phyloP scores from a whole-genome alignment of 2,329 filamentous ascomycete genomes.

The Seiridium cupressi region DNA sequence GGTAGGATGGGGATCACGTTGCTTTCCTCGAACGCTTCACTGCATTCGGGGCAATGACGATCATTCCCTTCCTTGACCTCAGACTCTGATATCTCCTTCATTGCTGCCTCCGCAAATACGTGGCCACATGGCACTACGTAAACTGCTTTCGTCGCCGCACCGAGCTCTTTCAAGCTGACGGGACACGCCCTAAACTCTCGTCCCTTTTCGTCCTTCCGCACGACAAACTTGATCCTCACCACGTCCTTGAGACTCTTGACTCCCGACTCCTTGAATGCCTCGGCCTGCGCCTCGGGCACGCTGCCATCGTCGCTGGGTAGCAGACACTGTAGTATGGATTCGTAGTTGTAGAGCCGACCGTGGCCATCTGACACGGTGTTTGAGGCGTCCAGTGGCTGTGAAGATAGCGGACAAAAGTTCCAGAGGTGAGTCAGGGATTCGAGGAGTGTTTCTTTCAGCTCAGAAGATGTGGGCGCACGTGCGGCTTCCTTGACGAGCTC shows the following conservation, averaged over 20 bases:
- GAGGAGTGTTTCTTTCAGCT: constrained; percentile 83
- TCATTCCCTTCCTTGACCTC: constrained; percentile 27
- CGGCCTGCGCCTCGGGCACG: constrained; percentile 37
- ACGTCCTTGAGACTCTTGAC: constrained; percentile 84
- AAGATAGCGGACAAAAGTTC: constrained; percentile 84
- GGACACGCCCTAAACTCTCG: constrained; percentile 75
- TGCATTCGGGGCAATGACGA: constrained; percentile 68
- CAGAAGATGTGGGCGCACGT: constrained; percentile 74
- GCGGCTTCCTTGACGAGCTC: constrained; percentile 95
- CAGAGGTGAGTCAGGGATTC: constrained; percentile 86
- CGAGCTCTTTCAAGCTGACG: constrained; percentile 82
- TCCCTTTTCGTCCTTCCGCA: constrained; percentile 36
- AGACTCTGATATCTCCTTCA: constrained; percentile 65
- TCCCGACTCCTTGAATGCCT: constrained; percentile 45
- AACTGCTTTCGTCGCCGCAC: constrained; percentile 74
- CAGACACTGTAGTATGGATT: constrained; percentile 70
- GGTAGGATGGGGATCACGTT: constrained; percentile 85
- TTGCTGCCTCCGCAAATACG: constrained; percentile 83
- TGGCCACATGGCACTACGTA: constrained; percentile 96
- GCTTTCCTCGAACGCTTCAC: constrained; percentile 66
- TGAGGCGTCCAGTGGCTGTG: constrained; percentile 64
- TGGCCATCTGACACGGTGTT: constrained; percentile 81
- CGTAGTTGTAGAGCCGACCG: constrained; percentile 92
- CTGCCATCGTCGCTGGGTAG: constrained; percentile 55
- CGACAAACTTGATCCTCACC: constrained; percentile 75